Conservation (phyloP, 2,329 filamentous ascomycete species). For the Graphilbum fragrans region DNA sequence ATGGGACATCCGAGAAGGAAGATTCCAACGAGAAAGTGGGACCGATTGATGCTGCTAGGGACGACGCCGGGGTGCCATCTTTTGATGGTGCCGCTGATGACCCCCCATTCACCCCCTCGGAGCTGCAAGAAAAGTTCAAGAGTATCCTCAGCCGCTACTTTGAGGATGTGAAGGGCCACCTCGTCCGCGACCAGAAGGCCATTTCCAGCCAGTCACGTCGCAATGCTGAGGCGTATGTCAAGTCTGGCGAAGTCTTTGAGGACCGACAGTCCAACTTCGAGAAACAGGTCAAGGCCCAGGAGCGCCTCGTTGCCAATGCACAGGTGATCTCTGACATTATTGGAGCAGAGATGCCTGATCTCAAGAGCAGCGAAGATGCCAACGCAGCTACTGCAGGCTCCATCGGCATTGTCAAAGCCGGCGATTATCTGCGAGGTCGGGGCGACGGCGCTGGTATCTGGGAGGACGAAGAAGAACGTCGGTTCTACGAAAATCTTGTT, state of each 20-base stretch:
- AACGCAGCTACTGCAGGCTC: slow-evolving; percentile 56
- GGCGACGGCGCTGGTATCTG: slow-evolving; percentile 89
- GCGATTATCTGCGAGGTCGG: slow-evolving; percentile 83
- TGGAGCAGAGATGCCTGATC: slow-evolving; percentile 83
- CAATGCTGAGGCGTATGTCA: slow-evolving; percentile 96
- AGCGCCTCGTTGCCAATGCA: slow-evolving; percentile 79
- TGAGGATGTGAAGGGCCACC: slow-evolving; percentile 80
- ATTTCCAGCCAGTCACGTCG: slow-evolving; percentile 78
- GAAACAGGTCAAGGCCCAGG: slow-evolving; percentile 82
- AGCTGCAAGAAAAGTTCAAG: slow-evolving; percentile 74
- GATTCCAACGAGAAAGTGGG: background rate
- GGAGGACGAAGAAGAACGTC: slow-evolving; percentile 95
- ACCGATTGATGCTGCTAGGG: slow-evolving; percentile 27
- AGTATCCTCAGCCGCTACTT: slow-evolving; percentile 82
- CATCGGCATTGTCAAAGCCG: slow-evolving; percentile 87
- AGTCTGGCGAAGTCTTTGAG: slow-evolving; percentile 96
- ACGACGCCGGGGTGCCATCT: slow-evolving; percentile 29
- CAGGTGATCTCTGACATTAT: slow-evolving; percentile 84
- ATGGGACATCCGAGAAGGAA: slow-evolving; percentile 4
- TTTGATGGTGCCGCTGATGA: slow-evolving; percentile 10
- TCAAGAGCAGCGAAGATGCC: slow-evolving; percentile 69
- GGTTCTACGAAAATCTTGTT: slow-evolving; percentile 94
- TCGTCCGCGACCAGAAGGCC: slow-evolving; percentile 84
- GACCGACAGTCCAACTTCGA: slow-evolving; percentile 94
- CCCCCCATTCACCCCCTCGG: slow-evolving; percentile 59